Percentiles rank a stretch among this genome's conserved stretches.
phyloP scores from a whole-genome alignment of 2,329 filamentous ascomycete genomes.

The Lachnellula hyalina region DNA sequence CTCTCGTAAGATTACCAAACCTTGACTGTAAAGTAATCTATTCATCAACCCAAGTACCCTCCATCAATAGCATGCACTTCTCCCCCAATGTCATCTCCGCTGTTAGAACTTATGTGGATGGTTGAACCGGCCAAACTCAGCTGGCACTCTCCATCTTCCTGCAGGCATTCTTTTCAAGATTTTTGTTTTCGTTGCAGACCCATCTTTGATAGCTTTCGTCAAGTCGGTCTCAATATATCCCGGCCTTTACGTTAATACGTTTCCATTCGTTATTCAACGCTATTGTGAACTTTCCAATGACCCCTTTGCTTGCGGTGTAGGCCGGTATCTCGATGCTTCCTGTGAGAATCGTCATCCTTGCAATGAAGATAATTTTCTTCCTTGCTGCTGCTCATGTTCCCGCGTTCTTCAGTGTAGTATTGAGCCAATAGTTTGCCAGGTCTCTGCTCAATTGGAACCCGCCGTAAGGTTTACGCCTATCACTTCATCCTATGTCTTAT shows the following conservation, averaged over 20 bases:
- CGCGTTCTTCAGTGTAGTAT: too few relatives aligned
- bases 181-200: conserved; percentile 59
- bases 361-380: too few relatives aligned
- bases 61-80: conserved; percentile 14
- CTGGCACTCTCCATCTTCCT: conserved; percentile 71
- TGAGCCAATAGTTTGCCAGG: too few relatives aligned
- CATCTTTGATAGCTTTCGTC: conserved; percentile 72
- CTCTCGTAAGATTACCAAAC: background rate
- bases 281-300: conserved; percentile 58
- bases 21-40: background rate
- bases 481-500: conserved; percentile 31
- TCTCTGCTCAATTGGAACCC: conserved; percentile 12
- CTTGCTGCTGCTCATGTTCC: too few relatives aligned
- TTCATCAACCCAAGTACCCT: conserved; percentile 1
- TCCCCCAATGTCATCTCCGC: conserved; percentile 32
- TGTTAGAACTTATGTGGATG: conserved; percentile 52
- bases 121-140: conserved; percentile 79
- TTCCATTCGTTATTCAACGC: conserved; percentile 81
- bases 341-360: too few relatives aligned
- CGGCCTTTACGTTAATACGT: conserved; percentile 77
- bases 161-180: conserved; percentile 76
- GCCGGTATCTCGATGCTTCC: conserved; percentile 9
- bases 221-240: conserved; percentile 87
- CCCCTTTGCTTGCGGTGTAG: conserved; percentile 16
- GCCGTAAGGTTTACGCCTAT: conserved; percentile 33